phyloP scores from a whole-genome alignment of 768 basidiomycete species.

The Phaeolepiota aurea region DNA sequence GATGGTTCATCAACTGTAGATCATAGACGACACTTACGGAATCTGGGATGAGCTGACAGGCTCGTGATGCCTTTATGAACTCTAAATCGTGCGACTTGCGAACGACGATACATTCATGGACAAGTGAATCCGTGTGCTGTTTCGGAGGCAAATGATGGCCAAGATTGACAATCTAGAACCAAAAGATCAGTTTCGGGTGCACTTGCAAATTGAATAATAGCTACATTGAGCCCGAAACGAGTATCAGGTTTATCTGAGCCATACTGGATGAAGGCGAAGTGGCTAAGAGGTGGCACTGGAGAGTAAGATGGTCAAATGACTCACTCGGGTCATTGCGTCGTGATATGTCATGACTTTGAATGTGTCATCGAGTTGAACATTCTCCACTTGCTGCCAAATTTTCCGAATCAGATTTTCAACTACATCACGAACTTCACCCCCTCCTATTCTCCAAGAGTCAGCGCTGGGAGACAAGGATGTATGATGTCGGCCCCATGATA shows the following conservation, averaged over 20 bases:
- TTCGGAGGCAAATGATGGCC: conserved; percentile 26
- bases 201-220: conserved; percentile 8
- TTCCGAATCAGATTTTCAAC: conserved; percentile 66
- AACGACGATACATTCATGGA: conserved; percentile 40
- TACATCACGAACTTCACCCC: conserved; percentile 68
- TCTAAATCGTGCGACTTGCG: conserved; percentile 27
- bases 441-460: conserved; percentile 78
- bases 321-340: conserved; percentile 84
- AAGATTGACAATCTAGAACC: conserved; percentile 34
- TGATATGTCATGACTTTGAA: conserved; percentile 85
- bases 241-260: conserved; percentile 95
- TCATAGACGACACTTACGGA: conserved; percentile 8
- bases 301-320: conserved; percentile 15
- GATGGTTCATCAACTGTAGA: conserved; percentile 7
- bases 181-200: conserved; percentile 9
- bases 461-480: conserved; percentile 6
- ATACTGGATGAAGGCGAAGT: conserved; percentile 43
- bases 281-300: conserved; percentile 10
- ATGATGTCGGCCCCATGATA: conserved; percentile 59
- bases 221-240: conserved; percentile 80
- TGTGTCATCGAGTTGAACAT: conserved; percentile 44
- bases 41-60: conserved; percentile 15
- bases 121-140: conserved; percentile 17
- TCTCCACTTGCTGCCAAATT: conserved; percentile 72
- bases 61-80: conserved; percentile 34